Evolutionary conservation across 345 rosid species (phyloP).

Genomic region (Pistacia integerrima): DNA sequence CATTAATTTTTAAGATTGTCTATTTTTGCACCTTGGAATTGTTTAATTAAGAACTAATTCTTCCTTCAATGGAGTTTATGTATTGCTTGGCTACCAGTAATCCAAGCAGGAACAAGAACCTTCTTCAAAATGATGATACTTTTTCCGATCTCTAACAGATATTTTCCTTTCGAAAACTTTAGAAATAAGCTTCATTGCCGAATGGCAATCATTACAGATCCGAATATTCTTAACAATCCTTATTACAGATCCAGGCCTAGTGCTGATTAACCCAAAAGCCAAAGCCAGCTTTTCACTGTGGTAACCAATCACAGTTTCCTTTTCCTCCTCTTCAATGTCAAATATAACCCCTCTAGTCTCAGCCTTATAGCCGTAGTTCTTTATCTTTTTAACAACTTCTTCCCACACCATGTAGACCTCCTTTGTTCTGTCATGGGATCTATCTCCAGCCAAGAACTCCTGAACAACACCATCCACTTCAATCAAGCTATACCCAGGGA

Average conservation of each 20-base stretch:
- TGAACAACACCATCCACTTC: conserved; percentile 31
- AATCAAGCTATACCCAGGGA: conserved; percentile 43
- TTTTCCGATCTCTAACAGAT: conserved; percentile 17
- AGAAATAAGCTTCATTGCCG: conserved; percentile 18
- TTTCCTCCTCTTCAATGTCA: conserved; percentile 23
- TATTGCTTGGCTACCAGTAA: conserved; percentile 17
- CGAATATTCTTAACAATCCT: conserved; percentile 19
- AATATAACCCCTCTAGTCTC: conserved; percentile 6
- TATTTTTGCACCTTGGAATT: background rate
- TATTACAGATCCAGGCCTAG: conserved; percentile 14
- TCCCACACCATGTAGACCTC: conserved; percentile 16
- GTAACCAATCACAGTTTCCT: conserved; percentile 20
- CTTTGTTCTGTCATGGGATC: conserved; percentile 16
- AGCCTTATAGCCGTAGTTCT: conserved; percentile 16
- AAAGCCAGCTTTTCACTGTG: conserved; percentile 23
- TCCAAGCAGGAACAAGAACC: conserved; percentile 24
- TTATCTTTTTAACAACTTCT: conserved; percentile 12
- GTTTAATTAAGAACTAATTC: background rate
- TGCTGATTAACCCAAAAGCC: conserved; percentile 17
- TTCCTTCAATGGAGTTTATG: background rate
- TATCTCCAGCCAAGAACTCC: conserved; percentile 32
- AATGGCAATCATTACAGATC: conserved; percentile 23
- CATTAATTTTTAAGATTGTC: conserved; percentile 2
- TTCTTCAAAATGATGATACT: conserved; percentile 20
- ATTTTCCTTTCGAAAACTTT: conserved; percentile 15